phyloP scores from a whole-genome alignment of 2,329 filamentous ascomycete species.

The Huntiella abstrusa region DNA sequence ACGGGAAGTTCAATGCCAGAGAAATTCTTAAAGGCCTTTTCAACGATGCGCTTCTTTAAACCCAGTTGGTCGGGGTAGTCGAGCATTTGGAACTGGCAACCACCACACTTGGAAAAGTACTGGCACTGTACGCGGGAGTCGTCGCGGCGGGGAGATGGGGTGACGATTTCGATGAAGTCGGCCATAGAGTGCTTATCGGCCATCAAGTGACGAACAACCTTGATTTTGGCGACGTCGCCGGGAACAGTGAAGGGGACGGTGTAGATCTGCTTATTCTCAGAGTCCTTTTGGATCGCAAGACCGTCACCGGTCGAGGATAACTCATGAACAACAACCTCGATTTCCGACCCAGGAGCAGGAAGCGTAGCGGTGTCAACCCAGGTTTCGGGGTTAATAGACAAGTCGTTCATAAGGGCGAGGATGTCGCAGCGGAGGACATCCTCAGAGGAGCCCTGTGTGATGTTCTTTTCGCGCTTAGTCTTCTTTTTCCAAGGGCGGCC shows the following conservation, averaged over 20 bases:
- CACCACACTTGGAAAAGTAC: slow-evolving; percentile 76
- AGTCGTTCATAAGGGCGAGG: slow-evolving; percentile 29
- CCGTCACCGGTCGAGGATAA: slow-evolving; percentile 88
- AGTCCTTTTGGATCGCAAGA: slow-evolving; percentile 42
- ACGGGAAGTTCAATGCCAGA: slow-evolving; percentile 51
- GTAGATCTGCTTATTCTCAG: slow-evolving; percentile 46
- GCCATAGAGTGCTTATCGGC: slow-evolving; percentile 52
- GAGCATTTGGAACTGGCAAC: slow-evolving; percentile 96
- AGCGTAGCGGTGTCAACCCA: slow-evolving; percentile 21
- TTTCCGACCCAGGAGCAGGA: slow-evolving; percentile 51
- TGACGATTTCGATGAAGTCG: slow-evolving; percentile 63
- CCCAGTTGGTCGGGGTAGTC: slow-evolving; percentile 69
- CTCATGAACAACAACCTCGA: slow-evolving; percentile 63
- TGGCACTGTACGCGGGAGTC: slow-evolving; percentile 59
- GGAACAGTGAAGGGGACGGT: slow-evolving; percentile 78
- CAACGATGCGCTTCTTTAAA: slow-evolving; percentile 70
- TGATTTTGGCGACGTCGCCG: slow-evolving; percentile 62
- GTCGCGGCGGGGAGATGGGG: slow-evolving; percentile 57
- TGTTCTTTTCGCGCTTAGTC: slow-evolving; percentile 39
- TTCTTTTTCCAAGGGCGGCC: slow-evolving; percentile 18
- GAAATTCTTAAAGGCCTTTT: slow-evolving; percentile 85
- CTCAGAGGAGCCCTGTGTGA: slow-evolving; percentile 42
- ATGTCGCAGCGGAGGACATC: slow-evolving; percentile 50
- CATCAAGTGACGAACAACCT: slow-evolving; percentile 53
- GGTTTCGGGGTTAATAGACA: slow-evolving; percentile 17